Conservation (phyloP, 352 stramenopile species). For the Phytophthora sojae region DNA sequence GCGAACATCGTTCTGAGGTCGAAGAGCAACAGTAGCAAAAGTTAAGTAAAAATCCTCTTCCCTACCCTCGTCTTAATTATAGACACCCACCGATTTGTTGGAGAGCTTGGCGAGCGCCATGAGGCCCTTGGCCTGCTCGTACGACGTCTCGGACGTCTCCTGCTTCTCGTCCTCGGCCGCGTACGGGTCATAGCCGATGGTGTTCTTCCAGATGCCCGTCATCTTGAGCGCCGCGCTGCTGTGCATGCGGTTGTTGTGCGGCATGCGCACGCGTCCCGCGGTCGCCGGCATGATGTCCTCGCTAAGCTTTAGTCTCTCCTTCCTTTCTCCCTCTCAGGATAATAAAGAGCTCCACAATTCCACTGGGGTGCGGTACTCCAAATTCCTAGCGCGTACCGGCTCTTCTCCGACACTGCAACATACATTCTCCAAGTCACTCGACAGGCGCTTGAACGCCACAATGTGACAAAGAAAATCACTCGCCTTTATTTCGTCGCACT, state of each 20-base stretch:
- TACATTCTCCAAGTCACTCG: not conserved
- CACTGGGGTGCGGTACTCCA: not conserved
- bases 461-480: constrained; percentile 21
- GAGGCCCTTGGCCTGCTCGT: constrained; percentile 92
- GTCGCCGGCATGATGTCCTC: constrained; percentile 81
- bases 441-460: constrained; percentile 8
- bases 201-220: constrained; percentile 97
- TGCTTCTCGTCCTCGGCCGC: constrained; percentile 73
- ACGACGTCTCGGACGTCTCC: constrained; percentile 70
- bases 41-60: constrained; percentile 1
- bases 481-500: not conserved
- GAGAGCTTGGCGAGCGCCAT: constrained; percentile 96
- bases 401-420: not conserved
- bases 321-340: not conserved
- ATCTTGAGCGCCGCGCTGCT: constrained; percentile 95
- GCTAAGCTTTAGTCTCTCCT: not conserved
- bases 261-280: constrained; percentile 93
- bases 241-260: constrained; percentile 98
- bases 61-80: constrained; percentile 11
- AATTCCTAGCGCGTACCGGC: not conserved
- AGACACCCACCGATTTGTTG: constrained; percentile 86
- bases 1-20: constrained; percentile 67
- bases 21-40: constrained; percentile 1
- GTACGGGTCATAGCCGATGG: constrained; percentile 97
- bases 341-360: not conserved